Evolutionary conservation across 2,329 filamentous ascomycete species (phyloP).

Genomic region (Colletotrichum spinosum): DNA sequence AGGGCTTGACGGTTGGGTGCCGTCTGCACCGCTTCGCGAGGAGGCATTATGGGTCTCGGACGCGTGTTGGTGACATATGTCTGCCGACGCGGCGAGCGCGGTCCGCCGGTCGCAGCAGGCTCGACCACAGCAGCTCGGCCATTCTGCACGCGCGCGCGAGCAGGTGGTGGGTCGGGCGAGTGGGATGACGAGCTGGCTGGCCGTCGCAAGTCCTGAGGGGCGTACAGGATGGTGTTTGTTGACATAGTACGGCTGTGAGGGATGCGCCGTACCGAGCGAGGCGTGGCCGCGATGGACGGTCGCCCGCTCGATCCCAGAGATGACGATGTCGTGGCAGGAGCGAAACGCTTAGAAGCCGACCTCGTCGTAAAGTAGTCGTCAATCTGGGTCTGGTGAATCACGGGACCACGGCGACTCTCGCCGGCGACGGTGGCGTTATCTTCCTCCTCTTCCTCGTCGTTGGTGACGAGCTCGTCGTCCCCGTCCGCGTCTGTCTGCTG

Average conservation of each 20-base stretch:
- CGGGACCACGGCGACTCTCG: conserved; percentile 44
- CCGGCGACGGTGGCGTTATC: conserved; percentile 57
- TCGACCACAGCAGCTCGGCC: conserved; percentile 44
- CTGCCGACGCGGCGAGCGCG: conserved; percentile 61
- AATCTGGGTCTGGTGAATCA: conserved; percentile 41
- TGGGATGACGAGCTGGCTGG: conserved; percentile 55
- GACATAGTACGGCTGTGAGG: conserved; percentile 81
- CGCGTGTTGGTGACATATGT: conserved; percentile 59
- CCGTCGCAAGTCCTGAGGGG: conserved; percentile 66
- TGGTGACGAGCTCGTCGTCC: conserved; percentile 89
- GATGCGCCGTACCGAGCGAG: conserved; percentile 51
- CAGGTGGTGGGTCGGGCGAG: conserved; percentile 50
- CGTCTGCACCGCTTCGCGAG: conserved; percentile 64
- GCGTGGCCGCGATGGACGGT: conserved; percentile 43
- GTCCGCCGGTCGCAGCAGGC: conserved; percentile 50
- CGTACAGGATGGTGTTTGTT: conserved; percentile 86
- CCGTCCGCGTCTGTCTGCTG: conserved; percentile 86
- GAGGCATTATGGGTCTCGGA: conserved; percentile 67
- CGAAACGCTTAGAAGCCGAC: conserved; percentile 57
- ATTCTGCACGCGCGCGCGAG: conserved; percentile 45
- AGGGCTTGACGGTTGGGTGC: conserved; percentile 67
- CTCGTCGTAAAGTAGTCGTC: conserved; percentile 67
- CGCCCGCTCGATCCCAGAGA: conserved; percentile 44
- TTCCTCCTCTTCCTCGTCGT: conserved; percentile 77
- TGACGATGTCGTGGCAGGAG: conserved; percentile 42